Base-by-base conservation (phyloP, 1,139 yeast species). In the Magnusiomyces magnusii region DNA sequence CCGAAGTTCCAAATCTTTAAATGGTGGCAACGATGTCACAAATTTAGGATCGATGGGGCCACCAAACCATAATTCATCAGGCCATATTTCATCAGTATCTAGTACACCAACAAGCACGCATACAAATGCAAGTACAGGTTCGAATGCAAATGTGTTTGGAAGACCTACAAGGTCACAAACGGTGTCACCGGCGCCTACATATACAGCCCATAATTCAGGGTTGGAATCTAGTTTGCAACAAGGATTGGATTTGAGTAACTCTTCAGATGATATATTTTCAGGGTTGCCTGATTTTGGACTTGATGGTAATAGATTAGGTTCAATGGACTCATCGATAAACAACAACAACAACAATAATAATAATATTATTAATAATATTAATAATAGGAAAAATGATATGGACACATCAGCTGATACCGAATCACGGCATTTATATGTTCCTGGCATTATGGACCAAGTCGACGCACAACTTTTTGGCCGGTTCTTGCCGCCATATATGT, bases 381-480 rank as follows among this genome's bases (percentile, higher is more conserved):
- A 41, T 10, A 34, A 34, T 15, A 25, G 31, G 34, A 47, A 47
- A 5, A 24, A 23, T 7, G 19, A 25, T 41, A 7, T 41, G 7
- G 19, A 39, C 19, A 21, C 5, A 7, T 13, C 24, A 17, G 53
- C 9, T 21, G 24, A 10, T 15, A 23, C 9, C 2, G 55, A 42
- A 47, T 57, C 61, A 1, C 63, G 60, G 1, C 62, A 59, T 24
- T 57, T 56, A 23, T 87, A 87, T 67, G 78, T 86, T 60, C 90
- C 93, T 1, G 95, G 95, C 3, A 85, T 87, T 23, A 85, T 89
- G 78, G 96, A 89, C 70, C 86, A 85, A 65, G 74, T 89, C 54
- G 96, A 90, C 70, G 82, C 89, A 62, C 93, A 88, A 68, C 79
- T 90, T 17, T 89, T 90, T 75, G 96, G 96, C 0, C 76, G 87